A percentile compares a stretch with the other conserved stretches of the same genome.
These are phyloP conservation scores for Lachancea sp. DNA, from an alignment of 805 yeast genomes.

Conservation along the genomic window DNA sequence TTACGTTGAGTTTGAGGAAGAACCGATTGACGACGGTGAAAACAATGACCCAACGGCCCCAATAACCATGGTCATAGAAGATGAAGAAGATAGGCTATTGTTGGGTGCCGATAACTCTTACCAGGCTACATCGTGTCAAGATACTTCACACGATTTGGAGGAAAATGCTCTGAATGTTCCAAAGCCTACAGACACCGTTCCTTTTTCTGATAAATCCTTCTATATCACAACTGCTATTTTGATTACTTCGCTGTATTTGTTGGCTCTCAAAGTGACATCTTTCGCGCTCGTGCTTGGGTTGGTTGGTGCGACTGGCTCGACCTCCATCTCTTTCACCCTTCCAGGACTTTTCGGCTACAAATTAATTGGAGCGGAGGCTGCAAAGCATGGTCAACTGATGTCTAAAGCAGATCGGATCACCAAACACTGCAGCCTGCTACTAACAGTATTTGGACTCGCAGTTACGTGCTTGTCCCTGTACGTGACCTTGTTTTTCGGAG, in stretches of 20 bases:
- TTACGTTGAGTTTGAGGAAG: slow-evolving; percentile 6
- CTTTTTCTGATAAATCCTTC: slow-evolving; percentile 21
- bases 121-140: slow-evolving; percentile 5
- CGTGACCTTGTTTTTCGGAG: slow-evolving; percentile 27
- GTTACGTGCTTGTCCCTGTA: slow-evolving; percentile 65
- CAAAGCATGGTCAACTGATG: slow-evolving; percentile 27
- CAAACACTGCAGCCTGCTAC: slow-evolving; percentile 45
- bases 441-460: slow-evolving; percentile 60
- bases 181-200: slow-evolving; percentile 6
- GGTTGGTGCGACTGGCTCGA: slow-evolving; percentile 91
- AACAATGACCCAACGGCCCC: slow-evolving; percentile 3
- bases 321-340: slow-evolving; percentile 81
- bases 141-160: slow-evolving; percentile 8
- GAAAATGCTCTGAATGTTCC: neutral
- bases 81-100: slow-evolving; percentile 9
- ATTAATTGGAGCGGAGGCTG: slow-evolving; percentile 41
- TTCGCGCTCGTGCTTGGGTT: slow-evolving; percentile 77
- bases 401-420: slow-evolving; percentile 24
- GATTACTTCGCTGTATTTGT: slow-evolving; percentile 47
- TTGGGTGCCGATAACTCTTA: slow-evolving; percentile 3
- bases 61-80: slow-evolving; percentile 10
- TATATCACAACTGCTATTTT: slow-evolving; percentile 38
- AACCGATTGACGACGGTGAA: neutral
- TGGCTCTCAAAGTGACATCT: slow-evolving; percentile 64
- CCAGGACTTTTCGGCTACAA: slow-evolving; percentile 85